Evolutionary conservation across 2,329 filamentous ascomycete genomes (phyloP), one percentile per base, ranked within the genome.

Genomic region (Colletotrichum graminicola): DNA sequence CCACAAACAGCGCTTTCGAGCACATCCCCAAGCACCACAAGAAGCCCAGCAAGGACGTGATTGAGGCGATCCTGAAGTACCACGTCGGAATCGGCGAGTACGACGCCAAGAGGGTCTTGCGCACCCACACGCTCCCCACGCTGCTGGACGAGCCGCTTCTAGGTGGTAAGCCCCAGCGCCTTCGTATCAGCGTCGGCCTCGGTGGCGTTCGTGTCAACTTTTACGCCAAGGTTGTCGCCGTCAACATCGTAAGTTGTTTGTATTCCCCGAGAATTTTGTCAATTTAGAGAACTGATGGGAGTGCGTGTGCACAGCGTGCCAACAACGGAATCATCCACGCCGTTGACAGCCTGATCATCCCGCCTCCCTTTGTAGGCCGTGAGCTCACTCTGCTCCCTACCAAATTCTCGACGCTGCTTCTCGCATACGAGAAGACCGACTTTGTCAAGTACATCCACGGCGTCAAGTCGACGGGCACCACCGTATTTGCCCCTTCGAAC

Each of bases 251-350:
- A 83, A 73, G 88, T 52, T 65, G n/a, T 39, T 36, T 36, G n/a
- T 34, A 16, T 4, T 29, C 3, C 14, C 21, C 39, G 5, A 36
- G 0, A 10, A 39, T 5, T 14, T 0, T 39, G 21, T 16, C 14
- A 26, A 11, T n/a, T n/a, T 29, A 4, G 21, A 45, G 55, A 3
- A 21, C 60, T 62, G 57, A 64, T 45, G 21, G 41, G 5, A 23
- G 52, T 1, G 36, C 11, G 12, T 3, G 12, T 3, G 14, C 4
- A 3, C 6, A 66, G 90, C 86, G 88, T 78, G 92, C 90, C 51
- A 91, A 89, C 73, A 97, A 97, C 78, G 94, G 95, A 52, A 85
- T 96, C 49, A 89, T 97, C 74, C 94, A 97, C 80, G 92, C 88
- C 55, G 83, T 97, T 65, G 89, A 94, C 82, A 86, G 84, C 73